Base-by-base conservation (phyloP, 495 filamentous ascomycete genomes). In the Lophiotrema nucula region DNA sequence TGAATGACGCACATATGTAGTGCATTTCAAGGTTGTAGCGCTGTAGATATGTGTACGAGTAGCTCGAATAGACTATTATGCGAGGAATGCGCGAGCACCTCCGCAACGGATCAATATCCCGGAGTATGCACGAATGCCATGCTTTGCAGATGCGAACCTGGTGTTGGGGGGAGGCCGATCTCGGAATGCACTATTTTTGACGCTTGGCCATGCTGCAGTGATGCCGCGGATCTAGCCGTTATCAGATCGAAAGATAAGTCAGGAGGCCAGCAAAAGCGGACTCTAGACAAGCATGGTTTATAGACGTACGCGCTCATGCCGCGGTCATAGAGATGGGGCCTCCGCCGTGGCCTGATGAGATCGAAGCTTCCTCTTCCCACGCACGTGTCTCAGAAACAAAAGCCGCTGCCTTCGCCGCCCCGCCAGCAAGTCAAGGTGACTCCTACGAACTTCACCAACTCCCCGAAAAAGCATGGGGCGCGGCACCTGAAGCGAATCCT, bases 391-490 rank as follows among this genome's bases (percentile, higher is more conserved):
- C 45, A 24, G 51, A 45, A 44, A 37, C 44, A 37, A 52, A 18
- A 44, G 12, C 27, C 42, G 35, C 52, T 23, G 39, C 23, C 24
- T 21, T 16, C 22, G 43, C 52, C 22, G 1, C 16, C 23, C n/a
- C n/a, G n/a, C 21, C 28, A 10, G 28, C 47, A 8, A 35, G 31
- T 15, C 8, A 35, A 8, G 39, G 6, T 25, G 53, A 39, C 53
- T 35, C 8, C 48, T 59, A 42, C 55, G 64, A 67, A 35, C 59
- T 62, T 18, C 49, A 67, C 53, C 48, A 50, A 10, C 45, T 67
- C 16, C 37, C 45, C 28, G 21, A 52, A 60, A 59, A 55, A 56
- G 64, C 55, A 63, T 59, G 28, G 13, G 19, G 19, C 10, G 39
- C 8, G 19, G 31, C 55, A 37, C 23, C 42, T 37, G 46, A 15